Percentiles rank a stretch among this genome's conserved stretches.
Evolutionary conservation across 495 filamentous ascomycete species (phyloP).

Genomic region (Cercophora newfieldiana): DNA sequence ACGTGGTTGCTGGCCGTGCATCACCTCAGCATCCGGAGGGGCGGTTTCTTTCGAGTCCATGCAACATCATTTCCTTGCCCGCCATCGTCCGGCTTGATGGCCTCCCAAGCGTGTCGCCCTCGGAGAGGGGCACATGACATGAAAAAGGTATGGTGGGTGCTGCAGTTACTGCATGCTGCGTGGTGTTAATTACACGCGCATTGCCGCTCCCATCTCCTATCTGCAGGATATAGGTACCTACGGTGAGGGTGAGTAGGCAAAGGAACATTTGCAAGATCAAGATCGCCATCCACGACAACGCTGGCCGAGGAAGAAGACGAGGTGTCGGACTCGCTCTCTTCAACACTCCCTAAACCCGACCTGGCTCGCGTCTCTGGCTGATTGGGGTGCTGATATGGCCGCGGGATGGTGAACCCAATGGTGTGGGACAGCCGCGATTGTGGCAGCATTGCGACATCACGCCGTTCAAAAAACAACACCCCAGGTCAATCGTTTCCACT

Average conservation of each 20-base stretch:
- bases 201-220: neutral
- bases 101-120: neutral
- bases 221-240: neutral
- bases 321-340: neutral
- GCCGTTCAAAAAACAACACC: neutral
- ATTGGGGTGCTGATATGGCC: neutral
- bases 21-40: neutral
- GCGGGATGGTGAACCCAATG: conserved; percentile 8
- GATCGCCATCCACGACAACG: neutral
- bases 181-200: conserved; percentile 9
- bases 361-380: too few species aligned
- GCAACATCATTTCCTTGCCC: neutral
- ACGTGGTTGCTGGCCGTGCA: neutral
- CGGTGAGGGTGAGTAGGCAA: too few species aligned
- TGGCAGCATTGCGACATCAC: conserved; percentile 10
- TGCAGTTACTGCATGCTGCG: neutral
- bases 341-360: too few species aligned
- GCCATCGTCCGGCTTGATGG: neutral
- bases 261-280: neutral
- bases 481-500: conserved; percentile 8
- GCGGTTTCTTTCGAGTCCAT: neutral
- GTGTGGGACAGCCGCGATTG: conserved; percentile 9
- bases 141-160: conserved; percentile 4
- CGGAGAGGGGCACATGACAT: conserved; percentile 7
- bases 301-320: neutral